Percentiles rank a stretch among this genome's conserved stretches.
Conservation (phyloP, 352 stramenopile species). For the Phytophthora constricta region DNA sequence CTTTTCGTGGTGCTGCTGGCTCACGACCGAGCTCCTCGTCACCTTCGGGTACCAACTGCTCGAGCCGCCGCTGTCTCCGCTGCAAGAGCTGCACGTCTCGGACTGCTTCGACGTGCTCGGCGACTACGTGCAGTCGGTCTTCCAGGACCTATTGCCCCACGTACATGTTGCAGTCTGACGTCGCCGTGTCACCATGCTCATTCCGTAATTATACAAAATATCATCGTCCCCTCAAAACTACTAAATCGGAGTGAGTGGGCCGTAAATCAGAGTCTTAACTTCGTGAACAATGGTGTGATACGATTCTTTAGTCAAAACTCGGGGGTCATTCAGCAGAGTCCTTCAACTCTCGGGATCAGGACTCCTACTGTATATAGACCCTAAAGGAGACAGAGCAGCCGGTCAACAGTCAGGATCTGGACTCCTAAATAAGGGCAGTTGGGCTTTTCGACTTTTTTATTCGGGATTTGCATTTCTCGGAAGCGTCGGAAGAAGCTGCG, state of each 20-base stretch:
- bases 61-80: conserved; percentile 48
- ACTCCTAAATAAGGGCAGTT: too few species aligned
- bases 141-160: conserved; percentile 57
- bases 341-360: too few species aligned
- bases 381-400: too few species aligned
- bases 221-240: too few species aligned
- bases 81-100: conserved; percentile 62
- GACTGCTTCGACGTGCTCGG: conserved; percentile 81
- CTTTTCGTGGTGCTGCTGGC: conserved; percentile 86
- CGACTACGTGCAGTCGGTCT: conserved; percentile 76
- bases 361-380: too few species aligned
- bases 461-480: neutral
- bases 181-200: neutral
- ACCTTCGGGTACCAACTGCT: conserved; percentile 75
- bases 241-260: too few species aligned
- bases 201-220: neutral
- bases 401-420: too few species aligned
- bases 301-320: too few species aligned
- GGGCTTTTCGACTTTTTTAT: too few species aligned
- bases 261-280: too few species aligned
- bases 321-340: too few species aligned
- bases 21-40: conserved; percentile 78
- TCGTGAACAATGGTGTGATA: too few species aligned
- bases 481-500: conserved; percentile 3
- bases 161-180: conserved; percentile 5